Conservation (phyloP, 768 basidiomycete genomes). For the Auricularia heimuer region DNA sequence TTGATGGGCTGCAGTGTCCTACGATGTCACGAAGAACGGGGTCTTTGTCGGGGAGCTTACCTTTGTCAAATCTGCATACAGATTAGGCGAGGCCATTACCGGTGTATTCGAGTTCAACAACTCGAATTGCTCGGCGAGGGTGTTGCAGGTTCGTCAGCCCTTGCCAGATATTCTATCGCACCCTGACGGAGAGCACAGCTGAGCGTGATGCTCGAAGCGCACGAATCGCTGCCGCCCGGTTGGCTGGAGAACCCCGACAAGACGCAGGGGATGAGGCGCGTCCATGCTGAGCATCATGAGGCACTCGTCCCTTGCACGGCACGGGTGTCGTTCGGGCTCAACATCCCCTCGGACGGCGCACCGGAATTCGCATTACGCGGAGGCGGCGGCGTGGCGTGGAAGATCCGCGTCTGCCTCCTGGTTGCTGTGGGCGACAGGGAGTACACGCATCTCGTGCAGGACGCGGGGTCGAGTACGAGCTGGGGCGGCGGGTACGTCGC, state of each 20-base stretch:
- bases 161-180: neutral
- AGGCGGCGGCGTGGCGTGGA: slow-evolving; percentile 81
- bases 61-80: slow-evolving; percentile 82
- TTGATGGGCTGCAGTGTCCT: slow-evolving; percentile 52
- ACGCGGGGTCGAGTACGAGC: slow-evolving; percentile 20
- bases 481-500: slow-evolving; percentile 68
- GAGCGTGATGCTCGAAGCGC: slow-evolving; percentile 80
- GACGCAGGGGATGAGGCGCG: slow-evolving; percentile 43
- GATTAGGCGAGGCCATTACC: slow-evolving; percentile 84
- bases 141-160: slow-evolving; percentile 56
- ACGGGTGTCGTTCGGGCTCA: slow-evolving; percentile 78
- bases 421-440: slow-evolving; percentile 58
- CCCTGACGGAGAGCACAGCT: slow-evolving; percentile 37
- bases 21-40: slow-evolving; percentile 92
- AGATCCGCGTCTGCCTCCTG: slow-evolving; percentile 75
- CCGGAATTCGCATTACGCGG: slow-evolving; percentile 63
- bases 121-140: slow-evolving; percentile 54
- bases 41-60: slow-evolving; percentile 83
- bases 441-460: neutral
- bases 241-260: slow-evolving; percentile 16
- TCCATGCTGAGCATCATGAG: slow-evolving; percentile 80
- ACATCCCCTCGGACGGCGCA: slow-evolving; percentile 86
- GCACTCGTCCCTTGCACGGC: slow-evolving; percentile 62
- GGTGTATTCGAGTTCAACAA: slow-evolving; percentile 86
- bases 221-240: slow-evolving; percentile 67